Evolutionary conservation across 768 basidiomycete genomes (phyloP), one percentile per base, ranked within the genome.

Genomic region (Mrakia gelida): DNA sequence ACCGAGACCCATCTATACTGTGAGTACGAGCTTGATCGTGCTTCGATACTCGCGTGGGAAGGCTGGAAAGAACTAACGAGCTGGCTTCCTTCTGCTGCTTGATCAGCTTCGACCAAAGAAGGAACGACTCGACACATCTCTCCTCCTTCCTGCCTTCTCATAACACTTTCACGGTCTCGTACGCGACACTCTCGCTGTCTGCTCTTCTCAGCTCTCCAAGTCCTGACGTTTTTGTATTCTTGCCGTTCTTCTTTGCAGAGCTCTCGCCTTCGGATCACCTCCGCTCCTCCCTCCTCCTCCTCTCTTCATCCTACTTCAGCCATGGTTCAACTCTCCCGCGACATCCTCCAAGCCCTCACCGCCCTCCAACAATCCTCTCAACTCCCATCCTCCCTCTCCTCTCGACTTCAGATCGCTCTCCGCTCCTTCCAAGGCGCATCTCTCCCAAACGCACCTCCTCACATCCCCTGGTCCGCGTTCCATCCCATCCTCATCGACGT

Each of bases 401-500:
- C 52, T 13, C 52, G 45, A 5, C 32, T 56, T 3, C 23, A 45
- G 8, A 72, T 72, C 71, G 71, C 52, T 49, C 49, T 56, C 16
- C 71, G 43, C 9, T 49, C 49, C 13, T 72, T 71, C 21, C 70
- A 45, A n/a, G 34, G n/a, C 43, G 21, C 45, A 10, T 49, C 70
- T 26, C 26, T 18, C 65, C 32, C 65, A 26, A 34, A 32, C 32
- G 38, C 41, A 15, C 32, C 71, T 30, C 45, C 71, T 52, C 30
- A 30, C 21, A 72, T 56, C 11, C 52, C 71, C 26, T 70, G 67
- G 52, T 30, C 49, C 2, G 71, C 52, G 18, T 54, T 72, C 8
- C 71, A 72, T 32, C 52, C 71, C 45, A 56, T 72, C 71, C 71
- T 52, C 52, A 23, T 30, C 41, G 71, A 49, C 32, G 28, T 72